These are phyloP conservation scores for Deinandra increscens DNA, from an alignment of 129 eudicot species.

Conservation along the genomic window DNA sequence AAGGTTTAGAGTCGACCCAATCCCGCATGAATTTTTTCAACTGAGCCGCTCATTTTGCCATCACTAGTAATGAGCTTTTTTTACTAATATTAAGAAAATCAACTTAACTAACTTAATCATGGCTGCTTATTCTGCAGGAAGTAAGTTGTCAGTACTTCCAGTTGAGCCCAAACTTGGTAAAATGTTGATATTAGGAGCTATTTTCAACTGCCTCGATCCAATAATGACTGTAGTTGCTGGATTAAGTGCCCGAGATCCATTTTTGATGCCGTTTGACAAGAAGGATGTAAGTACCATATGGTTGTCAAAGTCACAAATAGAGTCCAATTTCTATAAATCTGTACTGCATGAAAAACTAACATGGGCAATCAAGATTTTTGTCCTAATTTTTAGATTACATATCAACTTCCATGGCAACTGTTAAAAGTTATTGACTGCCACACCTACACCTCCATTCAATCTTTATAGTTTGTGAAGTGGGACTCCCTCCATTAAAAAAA, in stretches of 20 bases:
- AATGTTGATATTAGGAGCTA: constrained; percentile 85
- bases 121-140: constrained; percentile 47
- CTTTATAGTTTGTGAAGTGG: constrained; percentile 1
- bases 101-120: background rate
- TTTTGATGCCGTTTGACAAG: constrained; percentile 84
- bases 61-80: background rate
- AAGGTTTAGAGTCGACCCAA: background rate
- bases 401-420: constrained; percentile 1
- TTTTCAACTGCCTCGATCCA: constrained; percentile 90
- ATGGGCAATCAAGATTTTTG: background rate
- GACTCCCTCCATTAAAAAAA: background rate
- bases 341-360: background rate
- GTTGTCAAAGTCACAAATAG: constrained; percentile 5
- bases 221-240: constrained; percentile 98
- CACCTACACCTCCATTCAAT: background rate
- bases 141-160: constrained; percentile 79
- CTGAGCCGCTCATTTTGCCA: background rate
- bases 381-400: background rate
- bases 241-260: constrained; percentile 84
- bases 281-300: constrained; percentile 65
- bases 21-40: background rate
- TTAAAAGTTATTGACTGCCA: background rate
- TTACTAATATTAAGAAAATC: background rate
- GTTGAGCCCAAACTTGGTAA: constrained; percentile 98
- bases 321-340: background rate